These are phyloP conservation scores for Trichoderma sp. DNA, from an alignment of 2,329 filamentous ascomycete genomes.

Conservation along the genomic window DNA sequence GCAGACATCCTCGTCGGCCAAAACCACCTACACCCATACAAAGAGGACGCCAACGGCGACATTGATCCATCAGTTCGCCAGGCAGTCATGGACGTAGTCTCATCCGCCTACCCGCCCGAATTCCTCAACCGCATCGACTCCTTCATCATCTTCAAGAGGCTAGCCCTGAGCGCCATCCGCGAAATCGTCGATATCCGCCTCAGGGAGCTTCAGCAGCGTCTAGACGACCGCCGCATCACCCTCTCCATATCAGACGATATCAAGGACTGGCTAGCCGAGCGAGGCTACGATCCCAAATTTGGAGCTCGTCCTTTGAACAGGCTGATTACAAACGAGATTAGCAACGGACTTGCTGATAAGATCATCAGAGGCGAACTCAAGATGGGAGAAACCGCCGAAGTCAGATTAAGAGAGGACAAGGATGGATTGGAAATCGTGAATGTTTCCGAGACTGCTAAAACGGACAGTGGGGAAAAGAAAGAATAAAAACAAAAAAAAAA, in stretches of 20 bases:
- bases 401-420: constrained; percentile 65
- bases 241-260: constrained; percentile 71
- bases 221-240: constrained; percentile 82
- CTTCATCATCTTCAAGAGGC: constrained; percentile 92
- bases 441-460: constrained; percentile 23
- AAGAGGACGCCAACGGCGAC: constrained; percentile 63
- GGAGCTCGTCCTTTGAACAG: constrained; percentile 90
- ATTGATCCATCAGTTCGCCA: constrained; percentile 72
- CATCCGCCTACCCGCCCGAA: constrained; percentile 76
- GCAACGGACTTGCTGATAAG: constrained; percentile 84
- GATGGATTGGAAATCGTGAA: constrained; percentile 55
- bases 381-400: constrained; percentile 70
- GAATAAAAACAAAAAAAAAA: too few species aligned
- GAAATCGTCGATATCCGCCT: constrained; percentile 95
- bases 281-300: constrained; percentile 88
- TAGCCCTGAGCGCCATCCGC: constrained; percentile 74
- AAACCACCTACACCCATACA: constrained; percentile 64
- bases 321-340: constrained; percentile 85
- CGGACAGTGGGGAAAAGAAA: too few species aligned
- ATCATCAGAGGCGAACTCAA: constrained; percentile 86
- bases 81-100: constrained; percentile 87
- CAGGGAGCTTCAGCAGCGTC: constrained; percentile 75
- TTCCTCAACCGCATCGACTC: constrained; percentile 97
- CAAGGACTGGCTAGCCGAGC: constrained; percentile 83
- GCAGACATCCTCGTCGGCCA: constrained; percentile 85